Conservation (phyloP, 2,329 filamentous ascomycete species). For the Aspergillus floridensis region DNA sequence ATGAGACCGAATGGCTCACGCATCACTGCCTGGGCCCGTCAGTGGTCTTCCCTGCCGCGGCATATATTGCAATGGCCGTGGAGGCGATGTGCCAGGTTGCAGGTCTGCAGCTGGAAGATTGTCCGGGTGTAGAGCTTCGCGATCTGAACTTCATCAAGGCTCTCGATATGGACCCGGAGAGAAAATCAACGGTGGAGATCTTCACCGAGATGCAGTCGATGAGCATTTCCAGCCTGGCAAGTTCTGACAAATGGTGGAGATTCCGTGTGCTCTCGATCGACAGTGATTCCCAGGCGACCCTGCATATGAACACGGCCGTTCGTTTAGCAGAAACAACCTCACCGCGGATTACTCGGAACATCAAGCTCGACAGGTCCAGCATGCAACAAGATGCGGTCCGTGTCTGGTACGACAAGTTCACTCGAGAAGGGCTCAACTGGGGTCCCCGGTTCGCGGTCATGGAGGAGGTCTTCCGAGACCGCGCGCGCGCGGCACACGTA, state of each 20-base stretch:
- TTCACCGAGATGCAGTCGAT: background rate
- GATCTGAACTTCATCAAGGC: background rate
- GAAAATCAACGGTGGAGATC: background rate
- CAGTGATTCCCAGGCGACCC: background rate
- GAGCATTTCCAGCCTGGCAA: background rate
- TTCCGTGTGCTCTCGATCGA: background rate
- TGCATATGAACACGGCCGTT: background rate
- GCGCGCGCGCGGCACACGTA: background rate
- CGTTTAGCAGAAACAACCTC: background rate
- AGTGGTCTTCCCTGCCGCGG: conserved; percentile 30
- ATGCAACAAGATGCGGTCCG: background rate
- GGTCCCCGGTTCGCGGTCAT: background rate
- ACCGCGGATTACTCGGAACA: background rate
- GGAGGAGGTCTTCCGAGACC: background rate
- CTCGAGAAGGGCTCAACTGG: background rate
- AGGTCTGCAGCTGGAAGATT: background rate
- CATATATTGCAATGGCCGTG: conserved; percentile 27
- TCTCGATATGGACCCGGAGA: background rate
- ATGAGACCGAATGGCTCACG: conserved; percentile 28
- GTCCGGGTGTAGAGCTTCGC: background rate
- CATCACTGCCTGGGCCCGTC: conserved; percentile 25
- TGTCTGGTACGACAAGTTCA: background rate
- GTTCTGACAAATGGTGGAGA: background rate
- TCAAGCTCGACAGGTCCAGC: background rate
- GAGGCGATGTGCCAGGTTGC: conserved; percentile 23